These are phyloP conservation scores for Myxozyma melibiosi DNA, from an alignment of 805 yeast species.

Conservation along the genomic window DNA sequence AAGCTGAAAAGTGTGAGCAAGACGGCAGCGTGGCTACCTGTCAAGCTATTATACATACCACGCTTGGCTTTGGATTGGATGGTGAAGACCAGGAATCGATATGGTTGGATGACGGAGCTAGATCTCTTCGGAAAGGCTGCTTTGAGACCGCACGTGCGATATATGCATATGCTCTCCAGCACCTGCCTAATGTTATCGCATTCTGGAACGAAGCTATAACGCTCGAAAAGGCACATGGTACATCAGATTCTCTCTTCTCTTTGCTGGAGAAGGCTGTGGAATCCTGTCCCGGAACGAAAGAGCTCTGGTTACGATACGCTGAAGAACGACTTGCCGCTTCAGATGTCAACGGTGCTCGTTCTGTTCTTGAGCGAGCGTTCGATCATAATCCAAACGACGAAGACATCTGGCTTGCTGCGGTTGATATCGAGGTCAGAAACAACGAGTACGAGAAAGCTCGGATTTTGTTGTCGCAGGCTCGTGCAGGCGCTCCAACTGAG, in stretches of 20 bases:
- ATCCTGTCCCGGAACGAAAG: constrained; percentile 52
- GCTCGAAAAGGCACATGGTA: constrained; percentile 40
- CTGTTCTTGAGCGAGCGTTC: constrained; percentile 55
- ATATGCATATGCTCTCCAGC: constrained; percentile 50
- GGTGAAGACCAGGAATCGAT: constrained; percentile 38
- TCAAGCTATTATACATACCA: constrained; percentile 53
- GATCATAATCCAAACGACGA: constrained; percentile 50
- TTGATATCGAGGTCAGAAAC: constrained; percentile 59
- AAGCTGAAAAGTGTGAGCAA: constrained; percentile 57
- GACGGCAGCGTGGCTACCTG: constrained; percentile 53
- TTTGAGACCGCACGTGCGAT: constrained; percentile 51
- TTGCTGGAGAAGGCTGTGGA: constrained; percentile 58
- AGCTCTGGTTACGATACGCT: constrained; percentile 69
- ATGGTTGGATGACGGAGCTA: constrained; percentile 47
- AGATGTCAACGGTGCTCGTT: constrained; percentile 56
- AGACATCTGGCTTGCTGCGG: constrained; percentile 70
- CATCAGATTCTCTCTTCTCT: constrained; percentile 43
- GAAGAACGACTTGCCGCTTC: constrained; percentile 52
- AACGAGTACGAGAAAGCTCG: constrained; percentile 45
- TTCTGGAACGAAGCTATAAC: constrained; percentile 37
- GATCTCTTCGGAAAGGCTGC: constrained; percentile 36
- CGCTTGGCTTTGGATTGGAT: constrained; percentile 44
- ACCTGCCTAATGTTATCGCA: constrained; percentile 48
- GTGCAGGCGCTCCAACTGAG: constrained; percentile 46
- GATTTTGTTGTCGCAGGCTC: constrained; percentile 47